phyloP scores from a whole-genome alignment of 2,329 filamentous ascomycete species.

The Colletotrichum endophyticum region DNA sequence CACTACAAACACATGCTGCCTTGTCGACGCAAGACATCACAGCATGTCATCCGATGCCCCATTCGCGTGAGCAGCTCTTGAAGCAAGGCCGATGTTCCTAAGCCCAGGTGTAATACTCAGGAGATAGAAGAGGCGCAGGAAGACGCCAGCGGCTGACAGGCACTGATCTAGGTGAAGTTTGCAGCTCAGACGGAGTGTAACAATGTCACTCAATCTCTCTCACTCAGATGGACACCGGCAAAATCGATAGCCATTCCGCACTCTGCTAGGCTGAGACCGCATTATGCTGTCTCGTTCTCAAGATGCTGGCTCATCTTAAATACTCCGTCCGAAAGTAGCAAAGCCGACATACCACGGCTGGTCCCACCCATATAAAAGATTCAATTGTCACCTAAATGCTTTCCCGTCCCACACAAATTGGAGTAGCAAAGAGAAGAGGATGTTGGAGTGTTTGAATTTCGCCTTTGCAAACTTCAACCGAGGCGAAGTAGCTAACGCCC shows the following conservation, averaged over 20 bases:
- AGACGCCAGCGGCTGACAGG: accelerated
- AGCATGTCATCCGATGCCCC: no score
- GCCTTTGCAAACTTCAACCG: no score
- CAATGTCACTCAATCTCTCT: background rate
- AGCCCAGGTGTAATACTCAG: background rate
- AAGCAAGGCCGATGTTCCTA: accelerated
- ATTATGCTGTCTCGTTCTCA: background rate
- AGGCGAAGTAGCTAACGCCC: no score
- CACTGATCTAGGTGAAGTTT: background rate
- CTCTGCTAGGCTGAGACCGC: accelerated
- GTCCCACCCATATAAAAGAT: background rate
- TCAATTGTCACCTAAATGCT: background rate
- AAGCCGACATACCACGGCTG: accelerated
- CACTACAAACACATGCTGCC: no score
- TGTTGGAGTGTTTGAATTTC: no score
- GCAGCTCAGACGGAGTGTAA: background rate
- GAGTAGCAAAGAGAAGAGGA: no score
- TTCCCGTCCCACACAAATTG: background rate
- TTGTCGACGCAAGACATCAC: no score
- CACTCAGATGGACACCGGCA: background rate
- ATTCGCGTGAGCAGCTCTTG: no score
- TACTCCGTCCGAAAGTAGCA: background rate
- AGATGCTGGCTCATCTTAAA: background rate
- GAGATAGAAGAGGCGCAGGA: background rate
- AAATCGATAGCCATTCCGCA: background rate